Conservation (phyloP, 1,139 yeast species). For the Sugiyamaella paludigena region DNA sequence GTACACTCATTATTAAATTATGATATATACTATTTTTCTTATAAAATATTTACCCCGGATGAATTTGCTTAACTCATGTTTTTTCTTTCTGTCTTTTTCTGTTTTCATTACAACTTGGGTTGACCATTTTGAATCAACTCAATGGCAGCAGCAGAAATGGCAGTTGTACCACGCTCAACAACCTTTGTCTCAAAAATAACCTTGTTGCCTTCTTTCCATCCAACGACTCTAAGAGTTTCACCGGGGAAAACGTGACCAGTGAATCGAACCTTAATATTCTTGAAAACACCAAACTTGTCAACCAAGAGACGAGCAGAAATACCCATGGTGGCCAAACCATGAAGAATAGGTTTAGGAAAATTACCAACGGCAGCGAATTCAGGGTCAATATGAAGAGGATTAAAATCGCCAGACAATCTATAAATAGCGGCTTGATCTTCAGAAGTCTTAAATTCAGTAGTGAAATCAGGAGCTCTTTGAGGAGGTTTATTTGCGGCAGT, state of each 20-base stretch:
- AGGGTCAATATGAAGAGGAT: constrained; percentile 95
- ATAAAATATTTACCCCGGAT: no score
- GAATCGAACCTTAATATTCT: constrained; percentile 87
- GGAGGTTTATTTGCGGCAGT: constrained; percentile 67
- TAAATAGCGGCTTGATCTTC: constrained; percentile 84
- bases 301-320: constrained; percentile 70
- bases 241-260: constrained; percentile 97
- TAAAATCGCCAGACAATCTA: constrained; percentile 89
- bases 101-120: constrained; percentile 28
- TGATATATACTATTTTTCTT: no score
- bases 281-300: constrained; percentile 78
- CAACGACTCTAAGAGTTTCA: constrained; percentile 74
- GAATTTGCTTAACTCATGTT: neutral
- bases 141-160: constrained; percentile 85
- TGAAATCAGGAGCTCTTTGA: constrained; percentile 63
- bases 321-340: constrained; percentile 89
- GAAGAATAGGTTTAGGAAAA: constrained; percentile 83
- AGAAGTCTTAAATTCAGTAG: constrained; percentile 56
- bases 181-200: constrained; percentile 83
- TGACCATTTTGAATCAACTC: constrained; percentile 45
- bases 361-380: constrained; percentile 84
- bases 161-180: constrained; percentile 73
- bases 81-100: no score
- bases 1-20: no score
- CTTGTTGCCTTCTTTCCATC: constrained; percentile 76